Evolutionary conservation across 768 basidiomycete genomes (phyloP).

Genomic region (Ephemerocybe angulata): DNA sequence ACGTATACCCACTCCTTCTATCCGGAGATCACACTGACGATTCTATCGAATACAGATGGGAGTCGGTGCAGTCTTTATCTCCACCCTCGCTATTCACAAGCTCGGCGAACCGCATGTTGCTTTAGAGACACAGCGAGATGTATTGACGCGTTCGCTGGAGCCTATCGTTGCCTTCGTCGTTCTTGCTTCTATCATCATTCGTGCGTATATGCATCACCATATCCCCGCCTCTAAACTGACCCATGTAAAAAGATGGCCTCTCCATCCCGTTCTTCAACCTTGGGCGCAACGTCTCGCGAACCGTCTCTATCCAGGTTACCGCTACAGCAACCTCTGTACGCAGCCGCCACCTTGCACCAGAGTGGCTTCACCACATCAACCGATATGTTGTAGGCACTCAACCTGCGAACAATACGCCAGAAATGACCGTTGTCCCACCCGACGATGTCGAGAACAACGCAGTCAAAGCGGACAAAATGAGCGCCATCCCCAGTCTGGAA

Average conservation of each 20-base stretch:
- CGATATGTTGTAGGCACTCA: background rate
- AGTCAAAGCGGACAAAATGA: too few species aligned
- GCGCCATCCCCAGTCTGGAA: too few species aligned
- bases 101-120: constrained; percentile 57
- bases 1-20: constrained; percentile 18
- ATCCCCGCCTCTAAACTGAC: background rate
- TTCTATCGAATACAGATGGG: constrained; percentile 82
- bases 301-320: constrained; percentile 33
- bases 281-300: constrained; percentile 46
- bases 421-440: background rate
- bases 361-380: constrained; percentile 38
- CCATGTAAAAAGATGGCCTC: constrained; percentile 47
- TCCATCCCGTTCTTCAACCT: constrained; percentile 67
- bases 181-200: constrained; percentile 78
- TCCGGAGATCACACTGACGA: background rate
- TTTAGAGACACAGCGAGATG: constrained; percentile 64
- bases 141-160: constrained; percentile 68
- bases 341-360: constrained; percentile 23
- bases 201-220: constrained; percentile 37
- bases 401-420: background rate
- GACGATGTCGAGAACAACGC: background rate
- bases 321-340: background rate
- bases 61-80: constrained; percentile 87
- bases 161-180: constrained; percentile 89
- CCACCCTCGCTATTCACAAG: constrained; percentile 62